Base-by-base conservation (phyloP, 345 rosid genomes). In the Murraya paniculata region DNA sequence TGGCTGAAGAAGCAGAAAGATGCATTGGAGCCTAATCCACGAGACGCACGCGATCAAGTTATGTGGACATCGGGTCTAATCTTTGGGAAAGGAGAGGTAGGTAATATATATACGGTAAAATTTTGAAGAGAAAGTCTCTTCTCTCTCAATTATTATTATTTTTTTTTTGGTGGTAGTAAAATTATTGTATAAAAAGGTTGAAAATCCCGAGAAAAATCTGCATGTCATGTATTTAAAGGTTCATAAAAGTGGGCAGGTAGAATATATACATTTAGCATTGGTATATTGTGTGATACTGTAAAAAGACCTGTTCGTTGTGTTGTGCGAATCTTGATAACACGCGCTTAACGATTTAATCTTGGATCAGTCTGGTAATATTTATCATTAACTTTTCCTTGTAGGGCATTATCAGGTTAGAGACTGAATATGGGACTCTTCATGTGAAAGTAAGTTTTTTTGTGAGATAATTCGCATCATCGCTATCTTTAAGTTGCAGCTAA, bases 361-460 rank as follows among this genome's bases (percentile, higher is more conserved):
- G 0, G 36, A 30, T 64, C 61, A 48, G 2, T 27, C 30, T n/a
- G 22, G 9, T 48, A 25, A 48, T 31, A 5, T 30, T 48, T 73
- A 9, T 10, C 19, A 18, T 21, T 14, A 28, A 16, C 18, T 57
- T 66, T 61, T 45, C 70, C 48, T 64, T 75, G 5, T 24, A 89
- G 92, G 92, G 89, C 10, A 77, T 89, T 79, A 73, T 88, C 74
- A 88, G 89, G 79, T 57, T 89, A 82, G 85, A 87, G 77, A 88
- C 92, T 55, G 82, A 86, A 71, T 78, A 82, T 56, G 92, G 92
- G 59, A 82, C 77, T 82, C 87, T 89, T 67, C 91, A 75, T 53
- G 80, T 89, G 33, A 85, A 86, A 82, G 92, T 86, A 80, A 86
- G 87, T 58, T 57, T 50, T 21, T n/a, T 56, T 3, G 27, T 7